Base-by-base conservation (phyloP, 1,139 yeast genomes). In the Scheffersomyces parashehatae region DNA sequence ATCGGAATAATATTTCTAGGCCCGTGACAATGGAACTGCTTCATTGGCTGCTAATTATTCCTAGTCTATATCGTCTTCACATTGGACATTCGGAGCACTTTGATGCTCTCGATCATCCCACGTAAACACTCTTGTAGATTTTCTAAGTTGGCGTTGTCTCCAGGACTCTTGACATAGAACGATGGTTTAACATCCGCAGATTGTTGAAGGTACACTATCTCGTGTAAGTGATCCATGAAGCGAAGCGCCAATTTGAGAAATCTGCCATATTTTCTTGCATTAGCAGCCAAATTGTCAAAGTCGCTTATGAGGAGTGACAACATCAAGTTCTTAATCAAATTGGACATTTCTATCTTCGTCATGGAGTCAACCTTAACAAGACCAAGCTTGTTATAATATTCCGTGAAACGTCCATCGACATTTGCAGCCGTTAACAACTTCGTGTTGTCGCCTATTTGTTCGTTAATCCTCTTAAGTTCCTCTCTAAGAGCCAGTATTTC, bases 251-350 rank as follows among this genome's bases (percentile, higher is more conserved):
- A 33, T 38, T 59, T 52, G 29, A 66, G 49, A 43, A 58, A 64
- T 29, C 52, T 55, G n/a, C 68, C 65, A 31, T 62, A 56, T 40
- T 58, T 59, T 30, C 56, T 53, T 10, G 63, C 49, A 41, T 58
- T 61, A 8, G 38, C 38, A 10, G 70, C 68, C 11, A 69, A 50
- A 14, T 60, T 55, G 41, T 56, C 60, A 38, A 56, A 61, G 44
- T 61, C 66, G 20, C 64, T 56, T 4, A 69, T 57, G 37, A 70
- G 52, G 28, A 69, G 51, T 34, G 69, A 63, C 12, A 70, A 59
- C 64, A 69, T 62, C 12, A 69, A 46, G 47, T 65, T 65, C 40
- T 69, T 69, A 44, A 70, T 51, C 31, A 64, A 39, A 43, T 64
- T 66, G 32, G 61, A 52, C 51, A 65, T 50, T 47, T 67, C 67